Evolutionary conservation across 139 green algal species (phyloP).

Genomic region (Dunaliella primolecta): DNA sequence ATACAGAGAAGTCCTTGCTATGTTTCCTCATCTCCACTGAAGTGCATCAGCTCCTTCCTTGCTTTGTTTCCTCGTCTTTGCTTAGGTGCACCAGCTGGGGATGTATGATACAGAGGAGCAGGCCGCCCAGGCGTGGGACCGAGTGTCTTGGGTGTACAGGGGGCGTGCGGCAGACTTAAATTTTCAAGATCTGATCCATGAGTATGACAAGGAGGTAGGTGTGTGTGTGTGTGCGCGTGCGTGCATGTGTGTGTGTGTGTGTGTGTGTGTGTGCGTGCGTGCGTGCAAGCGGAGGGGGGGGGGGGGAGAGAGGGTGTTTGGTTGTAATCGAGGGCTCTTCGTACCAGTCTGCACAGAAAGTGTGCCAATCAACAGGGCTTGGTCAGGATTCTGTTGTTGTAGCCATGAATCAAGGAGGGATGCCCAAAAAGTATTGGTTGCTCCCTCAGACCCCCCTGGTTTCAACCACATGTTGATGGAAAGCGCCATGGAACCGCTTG

Average conservation of each 20-base stretch:
- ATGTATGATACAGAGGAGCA: conserved; percentile 30
- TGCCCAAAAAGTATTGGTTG: no score
- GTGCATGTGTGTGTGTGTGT: neutral
- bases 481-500: no score
- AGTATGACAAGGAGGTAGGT: conserved; percentile 6
- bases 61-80: no score
- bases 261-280: neutral
- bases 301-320: neutral
- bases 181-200: conserved; percentile 16
- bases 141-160: conserved; percentile 20
- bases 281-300: neutral
- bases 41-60: no score
- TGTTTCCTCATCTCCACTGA: no score
- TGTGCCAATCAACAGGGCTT: neutral
- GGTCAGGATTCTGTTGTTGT: no score
- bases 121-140: conserved; percentile 25
- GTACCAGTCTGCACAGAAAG: neutral
- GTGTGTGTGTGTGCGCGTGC: neutral
- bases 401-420: no score
- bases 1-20: no score
- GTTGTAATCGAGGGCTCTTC: neutral
- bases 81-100: conserved; percentile 30
- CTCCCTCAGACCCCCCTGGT: no score
- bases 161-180: conserved; percentile 9
- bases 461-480: no score